Conservation (phyloP, 192 early-diverging fungal genomes). For the Mortierella hygrophila region DNA sequence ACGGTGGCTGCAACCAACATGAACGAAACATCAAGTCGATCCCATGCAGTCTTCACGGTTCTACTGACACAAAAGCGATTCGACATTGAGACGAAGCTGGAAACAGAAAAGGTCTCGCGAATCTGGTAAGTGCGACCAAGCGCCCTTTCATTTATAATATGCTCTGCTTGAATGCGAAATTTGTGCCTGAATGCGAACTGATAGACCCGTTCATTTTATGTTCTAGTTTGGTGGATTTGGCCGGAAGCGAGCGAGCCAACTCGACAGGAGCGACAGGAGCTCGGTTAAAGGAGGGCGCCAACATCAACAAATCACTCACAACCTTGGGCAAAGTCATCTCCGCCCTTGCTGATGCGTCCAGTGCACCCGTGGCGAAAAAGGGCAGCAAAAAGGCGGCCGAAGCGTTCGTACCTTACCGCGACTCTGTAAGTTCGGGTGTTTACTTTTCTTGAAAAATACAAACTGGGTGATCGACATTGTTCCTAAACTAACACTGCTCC, state of each 20-base stretch:
- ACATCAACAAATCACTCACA: slow-evolving; percentile 94
- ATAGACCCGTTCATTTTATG: neutral
- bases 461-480: neutral
- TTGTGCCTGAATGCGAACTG: neutral
- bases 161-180: neutral
- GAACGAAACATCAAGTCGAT: slow-evolving; percentile 93
- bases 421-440: slow-evolving; percentile 71
- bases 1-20: slow-evolving; percentile 95
- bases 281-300: slow-evolving; percentile 92
- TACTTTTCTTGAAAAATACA: neutral
- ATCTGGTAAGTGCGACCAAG: slow-evolving; percentile 61
- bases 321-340: slow-evolving; percentile 96
- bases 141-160: neutral
- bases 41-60: slow-evolving; percentile 89
- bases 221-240: slow-evolving; percentile 89
- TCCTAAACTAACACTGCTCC: neutral
- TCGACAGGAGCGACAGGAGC: slow-evolving; percentile 87
- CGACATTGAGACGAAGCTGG: slow-evolving; percentile 65
- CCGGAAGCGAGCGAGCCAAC: slow-evolving; percentile 93
- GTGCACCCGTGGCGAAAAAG: slow-evolving; percentile 48
- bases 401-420: slow-evolving; percentile 89
- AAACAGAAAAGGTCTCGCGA: slow-evolving; percentile 81
- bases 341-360: slow-evolving; percentile 81
- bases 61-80: slow-evolving; percentile 76
- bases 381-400: slow-evolving; percentile 60